These are phyloP conservation scores for Thalassia testudinum DNA, from an alignment of 116 monocot species.

Conservation along the genomic window DNA sequence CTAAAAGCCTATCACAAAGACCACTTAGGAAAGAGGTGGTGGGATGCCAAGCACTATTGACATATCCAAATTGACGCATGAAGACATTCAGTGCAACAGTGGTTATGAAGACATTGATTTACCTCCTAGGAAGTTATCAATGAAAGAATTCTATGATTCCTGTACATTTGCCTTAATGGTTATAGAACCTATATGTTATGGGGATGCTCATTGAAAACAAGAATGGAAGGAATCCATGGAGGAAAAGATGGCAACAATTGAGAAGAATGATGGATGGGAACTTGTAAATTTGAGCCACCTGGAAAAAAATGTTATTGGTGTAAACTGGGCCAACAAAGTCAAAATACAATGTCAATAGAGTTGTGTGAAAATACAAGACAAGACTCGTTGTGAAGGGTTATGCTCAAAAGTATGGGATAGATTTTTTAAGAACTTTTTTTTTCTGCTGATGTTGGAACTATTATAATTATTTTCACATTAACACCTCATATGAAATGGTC, in stretches of 20 bases:
- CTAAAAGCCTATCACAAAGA: no score
- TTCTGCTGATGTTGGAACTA: not conserved
- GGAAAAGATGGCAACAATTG: not conserved
- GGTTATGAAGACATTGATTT: not conserved
- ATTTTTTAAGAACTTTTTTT: not conserved
- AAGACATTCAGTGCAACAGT: no score
- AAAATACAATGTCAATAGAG: not conserved
- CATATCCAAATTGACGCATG: not conserved
- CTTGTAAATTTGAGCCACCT: not conserved
- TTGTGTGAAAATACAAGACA: not conserved
- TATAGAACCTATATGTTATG: constrained; percentile 2
- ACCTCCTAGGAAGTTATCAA: not conserved
- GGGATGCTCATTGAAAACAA: not conserved
- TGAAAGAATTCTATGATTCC: constrained; percentile 5
- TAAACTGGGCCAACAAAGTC: not conserved
- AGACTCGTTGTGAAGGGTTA: not conserved
- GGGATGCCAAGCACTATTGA: no score
- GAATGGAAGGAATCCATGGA: constrained; percentile 3
- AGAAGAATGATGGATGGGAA: constrained; percentile 2
- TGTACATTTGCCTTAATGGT: not conserved
- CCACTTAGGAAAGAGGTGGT: no score
- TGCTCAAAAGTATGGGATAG: not conserved
- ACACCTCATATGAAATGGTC: not conserved
- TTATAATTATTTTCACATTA: not conserved
- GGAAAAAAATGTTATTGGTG: constrained; percentile 1